A percentile compares a stretch with the other conserved stretches of the same genome.
Evolutionary conservation across 371 early-diverging fungal species (phyloP).

Genomic region (Mortierella sp.): DNA sequence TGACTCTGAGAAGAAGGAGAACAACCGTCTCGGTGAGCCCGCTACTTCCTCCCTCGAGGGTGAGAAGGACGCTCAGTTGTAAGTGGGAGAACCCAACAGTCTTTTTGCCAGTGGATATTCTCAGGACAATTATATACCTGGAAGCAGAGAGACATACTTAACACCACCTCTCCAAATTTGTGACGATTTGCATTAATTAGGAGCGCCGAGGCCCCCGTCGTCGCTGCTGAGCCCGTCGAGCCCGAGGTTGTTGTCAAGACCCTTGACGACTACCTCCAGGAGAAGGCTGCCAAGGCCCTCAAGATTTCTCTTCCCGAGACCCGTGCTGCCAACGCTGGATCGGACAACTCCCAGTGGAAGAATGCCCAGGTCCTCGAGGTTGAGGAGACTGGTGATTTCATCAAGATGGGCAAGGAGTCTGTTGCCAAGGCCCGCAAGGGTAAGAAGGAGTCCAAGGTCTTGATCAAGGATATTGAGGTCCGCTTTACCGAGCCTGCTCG

Average conservation of each 20-base stretch:
- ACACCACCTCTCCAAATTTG: neutral
- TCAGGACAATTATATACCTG: neutral
- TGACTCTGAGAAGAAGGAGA: slow-evolving; percentile 90
- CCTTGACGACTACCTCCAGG: slow-evolving; percentile 83
- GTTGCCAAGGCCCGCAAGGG: slow-evolving; percentile 58
- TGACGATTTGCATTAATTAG: neutral
- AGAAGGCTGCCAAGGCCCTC: slow-evolving; percentile 71
- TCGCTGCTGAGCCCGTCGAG: slow-evolving; percentile 67
- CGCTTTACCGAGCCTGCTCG: slow-evolving; percentile 64
- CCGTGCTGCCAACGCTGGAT: slow-evolving; percentile 88
- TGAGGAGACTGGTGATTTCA: slow-evolving; percentile 72
- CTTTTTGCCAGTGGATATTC: neutral
- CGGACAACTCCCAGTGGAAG: slow-evolving; percentile 84
- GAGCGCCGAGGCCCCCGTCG: slow-evolving; percentile 42
- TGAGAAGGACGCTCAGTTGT: slow-evolving; percentile 53
- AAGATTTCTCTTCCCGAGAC: slow-evolving; percentile 68
- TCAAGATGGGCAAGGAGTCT: slow-evolving; percentile 72
- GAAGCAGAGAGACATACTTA: neutral
- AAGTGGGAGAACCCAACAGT: too few relatives aligned
- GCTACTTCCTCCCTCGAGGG: slow-evolving; percentile 61
- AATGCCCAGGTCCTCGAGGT: slow-evolving; percentile 77
- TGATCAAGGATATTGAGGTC: slow-evolving; percentile 69
- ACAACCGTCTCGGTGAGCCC: slow-evolving; percentile 84
- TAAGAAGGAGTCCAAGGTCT: slow-evolving; percentile 70
- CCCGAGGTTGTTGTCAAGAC: slow-evolving; percentile 81